phyloP scores from a whole-genome alignment of 2,329 filamentous ascomycete species.

The Ustulina deusta region DNA sequence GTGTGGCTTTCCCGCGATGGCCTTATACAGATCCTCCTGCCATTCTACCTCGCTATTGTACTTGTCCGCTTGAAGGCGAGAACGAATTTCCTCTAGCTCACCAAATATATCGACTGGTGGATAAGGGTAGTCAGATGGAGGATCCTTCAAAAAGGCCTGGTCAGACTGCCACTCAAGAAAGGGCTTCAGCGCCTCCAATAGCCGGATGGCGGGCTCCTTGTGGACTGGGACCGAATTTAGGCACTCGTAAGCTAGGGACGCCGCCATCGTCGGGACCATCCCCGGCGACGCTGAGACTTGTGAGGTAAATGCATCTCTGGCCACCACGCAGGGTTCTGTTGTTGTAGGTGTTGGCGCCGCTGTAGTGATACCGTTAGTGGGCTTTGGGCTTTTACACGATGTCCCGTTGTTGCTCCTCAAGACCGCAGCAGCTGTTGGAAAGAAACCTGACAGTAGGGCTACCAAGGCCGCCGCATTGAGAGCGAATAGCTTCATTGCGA shows the following conservation, averaged over 20 bases:
- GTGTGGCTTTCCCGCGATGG: constrained; percentile 30
- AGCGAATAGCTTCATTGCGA: constrained; percentile 24
- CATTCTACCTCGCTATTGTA: constrained; percentile 32
- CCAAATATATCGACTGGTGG: constrained; percentile 27
- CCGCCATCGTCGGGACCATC: constrained; percentile 30
- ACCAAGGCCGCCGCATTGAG: constrained; percentile 17
- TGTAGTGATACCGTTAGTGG: constrained; percentile 20
- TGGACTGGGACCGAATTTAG: constrained; percentile 32
- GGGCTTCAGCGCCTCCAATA: constrained; percentile 31
- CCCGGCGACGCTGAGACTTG: constrained; percentile 20
- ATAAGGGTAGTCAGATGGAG: constrained; percentile 34
- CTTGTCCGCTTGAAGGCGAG: constrained; percentile 24
- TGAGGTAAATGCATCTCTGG: constrained; percentile 30
- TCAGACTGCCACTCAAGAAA: constrained; percentile 38
- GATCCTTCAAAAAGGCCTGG: constrained; percentile 30
- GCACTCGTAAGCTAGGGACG: constrained; percentile 31
- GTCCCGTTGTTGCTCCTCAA: constrained; percentile 14
- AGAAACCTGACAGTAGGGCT: constrained; percentile 11
- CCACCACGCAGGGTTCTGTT: constrained; percentile 31
- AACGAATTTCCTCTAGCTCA: constrained; percentile 30
- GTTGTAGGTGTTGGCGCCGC: constrained; percentile 25
- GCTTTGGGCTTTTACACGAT: constrained; percentile 14
- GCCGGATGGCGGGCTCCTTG: constrained; percentile 32
- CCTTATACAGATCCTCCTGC: constrained; percentile 31
- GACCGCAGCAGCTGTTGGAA: constrained; percentile 18